Evolutionary conservation across 1,284 basidiomycete species (phyloP).

Genomic region (Rhodotorula sp.): DNA sequence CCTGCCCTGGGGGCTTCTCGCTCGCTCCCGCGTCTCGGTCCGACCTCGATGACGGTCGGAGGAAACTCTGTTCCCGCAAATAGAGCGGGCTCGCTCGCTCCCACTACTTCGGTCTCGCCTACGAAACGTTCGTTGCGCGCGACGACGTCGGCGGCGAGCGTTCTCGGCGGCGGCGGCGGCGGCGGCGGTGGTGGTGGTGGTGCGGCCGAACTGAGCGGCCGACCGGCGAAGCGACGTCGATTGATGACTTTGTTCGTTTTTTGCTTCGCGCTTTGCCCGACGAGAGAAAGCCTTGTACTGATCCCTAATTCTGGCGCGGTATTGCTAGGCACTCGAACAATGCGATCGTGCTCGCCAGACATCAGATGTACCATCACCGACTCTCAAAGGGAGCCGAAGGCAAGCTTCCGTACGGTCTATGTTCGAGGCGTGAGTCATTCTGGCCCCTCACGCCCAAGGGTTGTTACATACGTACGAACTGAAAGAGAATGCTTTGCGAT

Average conservation of each 20-base stretch:
- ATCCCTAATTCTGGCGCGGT: no score
- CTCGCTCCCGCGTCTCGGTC: background rate
- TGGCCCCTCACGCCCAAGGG: background rate
- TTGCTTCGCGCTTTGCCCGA: no score
- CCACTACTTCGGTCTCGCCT: background rate
- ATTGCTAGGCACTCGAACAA: conserved; percentile 28
- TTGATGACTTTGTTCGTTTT: conserved; percentile 9
- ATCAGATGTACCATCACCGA: conserved; percentile 50
- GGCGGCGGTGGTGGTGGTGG: background rate
- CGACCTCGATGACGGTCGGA: background rate
- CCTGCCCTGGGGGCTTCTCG: background rate
- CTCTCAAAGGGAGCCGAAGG: conserved; percentile 30
- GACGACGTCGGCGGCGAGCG: conserved; percentile 49
- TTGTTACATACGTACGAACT: background rate
- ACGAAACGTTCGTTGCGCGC: background rate
- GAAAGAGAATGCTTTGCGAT: no score
- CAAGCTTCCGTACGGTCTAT: conserved; percentile 45
- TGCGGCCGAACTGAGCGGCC: conserved; percentile 35
- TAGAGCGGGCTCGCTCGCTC: background rate
- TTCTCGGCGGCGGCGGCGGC: conserved; percentile 40
- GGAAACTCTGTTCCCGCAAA: background rate
- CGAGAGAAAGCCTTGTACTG: background rate
- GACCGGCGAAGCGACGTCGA: conserved; percentile 18
- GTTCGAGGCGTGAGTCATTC: conserved; percentile 44
- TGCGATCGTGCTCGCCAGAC: conserved; percentile 43